phyloP scores from a whole-genome alignment of 768 basidiomycete genomes.

The Hortiboletus campestris region DNA sequence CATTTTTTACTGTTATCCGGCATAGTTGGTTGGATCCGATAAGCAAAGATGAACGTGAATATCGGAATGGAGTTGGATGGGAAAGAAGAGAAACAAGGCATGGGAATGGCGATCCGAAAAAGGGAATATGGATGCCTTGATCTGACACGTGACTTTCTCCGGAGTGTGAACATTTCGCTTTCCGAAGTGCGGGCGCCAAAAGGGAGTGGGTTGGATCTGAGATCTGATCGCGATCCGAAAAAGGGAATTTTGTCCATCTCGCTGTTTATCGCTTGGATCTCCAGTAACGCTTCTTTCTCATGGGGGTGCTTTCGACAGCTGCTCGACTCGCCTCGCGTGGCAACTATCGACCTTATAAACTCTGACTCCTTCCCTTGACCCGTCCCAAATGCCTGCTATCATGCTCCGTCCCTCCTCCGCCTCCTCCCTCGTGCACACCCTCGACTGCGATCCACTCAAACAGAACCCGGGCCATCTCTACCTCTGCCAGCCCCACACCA shows the following conservation, averaged over 20 bases:
- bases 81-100: conserved; percentile 12
- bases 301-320: conserved; percentile 11
- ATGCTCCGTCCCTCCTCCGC: conserved; percentile 27
- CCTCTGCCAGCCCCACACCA: conserved; percentile 47
- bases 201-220: conserved; percentile 14
- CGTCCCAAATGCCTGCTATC: conserved; percentile 20
- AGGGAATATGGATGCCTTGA: conserved; percentile 15
- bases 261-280: conserved; percentile 26
- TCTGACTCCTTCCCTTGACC: conserved; percentile 9
- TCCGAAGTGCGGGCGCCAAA: not conserved
- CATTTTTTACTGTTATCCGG: not conserved
- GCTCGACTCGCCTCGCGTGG: conserved; percentile 29
- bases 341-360: conserved; percentile 22
- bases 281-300: conserved; percentile 19
- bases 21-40: not conserved
- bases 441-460: conserved; percentile 36
- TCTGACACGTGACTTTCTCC: conserved; percentile 15
- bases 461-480: conserved; percentile 42
- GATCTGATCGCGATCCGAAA: conserved; percentile 15
- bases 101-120: conserved; percentile 13
- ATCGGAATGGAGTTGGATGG: conserved; percentile 13
- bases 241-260: conserved; percentile 12
- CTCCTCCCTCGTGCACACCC: conserved; percentile 21
- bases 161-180: conserved; percentile 1
- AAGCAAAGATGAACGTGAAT: not conserved